Percentiles rank a stretch among this genome's conserved stretches.
Conservation (phyloP, 1,284 basidiomycete species). For the Mycena citricolor region DNA sequence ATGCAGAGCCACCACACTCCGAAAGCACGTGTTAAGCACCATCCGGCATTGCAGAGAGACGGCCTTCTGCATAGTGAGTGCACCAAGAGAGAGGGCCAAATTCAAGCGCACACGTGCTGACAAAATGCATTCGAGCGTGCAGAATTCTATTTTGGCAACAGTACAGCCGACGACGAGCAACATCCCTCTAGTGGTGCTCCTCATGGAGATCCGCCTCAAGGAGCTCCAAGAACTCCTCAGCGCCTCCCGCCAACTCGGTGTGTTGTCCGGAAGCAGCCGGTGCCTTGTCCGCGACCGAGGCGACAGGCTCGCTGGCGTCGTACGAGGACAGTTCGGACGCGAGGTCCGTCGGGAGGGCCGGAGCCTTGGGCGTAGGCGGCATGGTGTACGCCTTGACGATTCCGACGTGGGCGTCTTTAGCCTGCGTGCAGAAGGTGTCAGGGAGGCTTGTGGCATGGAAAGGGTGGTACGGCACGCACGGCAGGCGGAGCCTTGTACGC, state of each 20-base stretch:
- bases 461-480: too few relatives aligned
- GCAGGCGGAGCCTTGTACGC: conserved; percentile 72
- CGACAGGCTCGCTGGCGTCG: conserved; percentile 68
- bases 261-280: conserved; percentile 34
- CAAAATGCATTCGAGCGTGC: too few relatives aligned
- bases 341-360: conserved; percentile 74
- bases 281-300: conserved; percentile 24
- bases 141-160: conserved; percentile 19
- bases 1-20: too few relatives aligned
- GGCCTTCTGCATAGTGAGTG: too few relatives aligned
- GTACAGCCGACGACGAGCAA: not conserved
- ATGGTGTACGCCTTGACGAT: conserved; percentile 72
- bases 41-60: too few relatives aligned
- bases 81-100: too few relatives aligned
- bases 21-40: too few relatives aligned
- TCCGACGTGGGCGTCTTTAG: conserved; percentile 82
- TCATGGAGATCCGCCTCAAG: conserved; percentile 61
- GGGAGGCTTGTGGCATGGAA: too few relatives aligned
- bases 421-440: conserved; percentile 49
- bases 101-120: too few relatives aligned
- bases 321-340: conserved; percentile 82
- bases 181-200: conserved; percentile 51
- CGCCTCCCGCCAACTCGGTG: conserved; percentile 32
- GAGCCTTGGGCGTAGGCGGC: conserved; percentile 68
- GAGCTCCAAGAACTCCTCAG: conserved; percentile 59